phyloP scores from a whole-genome alignment of 2,329 filamentous ascomycete genomes.

The Aspergillus puulaauensis region DNA sequence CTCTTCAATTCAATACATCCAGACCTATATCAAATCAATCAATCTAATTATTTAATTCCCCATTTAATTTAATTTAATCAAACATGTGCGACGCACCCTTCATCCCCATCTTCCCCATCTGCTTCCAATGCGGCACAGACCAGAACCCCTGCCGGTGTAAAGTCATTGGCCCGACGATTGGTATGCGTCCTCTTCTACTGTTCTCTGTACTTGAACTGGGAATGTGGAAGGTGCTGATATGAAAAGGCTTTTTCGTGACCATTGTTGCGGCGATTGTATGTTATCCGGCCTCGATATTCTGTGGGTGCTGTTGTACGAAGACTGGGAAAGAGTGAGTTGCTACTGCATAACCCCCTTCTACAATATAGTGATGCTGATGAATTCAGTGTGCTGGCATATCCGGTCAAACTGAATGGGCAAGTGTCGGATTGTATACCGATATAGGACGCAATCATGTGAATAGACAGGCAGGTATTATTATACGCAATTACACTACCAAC shows the following conservation, averaged over 20 bases:
- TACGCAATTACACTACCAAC: constrained; percentile 2
- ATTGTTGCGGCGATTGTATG: constrained; percentile 55
- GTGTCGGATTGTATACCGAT: constrained; percentile 51
- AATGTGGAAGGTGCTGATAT: not conserved
- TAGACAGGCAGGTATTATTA: not conserved
- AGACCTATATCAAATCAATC: not conserved
- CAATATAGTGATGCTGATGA: not conserved
- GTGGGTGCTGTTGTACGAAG: constrained; percentile 57
- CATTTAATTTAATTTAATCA: too few species aligned
- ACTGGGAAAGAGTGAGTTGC: constrained; percentile 52
- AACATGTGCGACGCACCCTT: constrained; percentile 40
- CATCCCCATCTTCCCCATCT: constrained; percentile 52
- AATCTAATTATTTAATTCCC: not conserved
- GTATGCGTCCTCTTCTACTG: constrained; percentile 25
- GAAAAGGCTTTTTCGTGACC: constrained; percentile 44
- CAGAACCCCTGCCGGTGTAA: constrained; percentile 60
- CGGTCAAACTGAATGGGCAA: constrained; percentile 52
- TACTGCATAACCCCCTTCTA: not conserved
- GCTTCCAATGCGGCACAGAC: constrained; percentile 57
- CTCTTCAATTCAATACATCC: not conserved
- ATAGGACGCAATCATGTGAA: constrained; percentile 1
- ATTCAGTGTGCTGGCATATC: constrained; percentile 50
- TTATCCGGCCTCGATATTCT: constrained; percentile 56
- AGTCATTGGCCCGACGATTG: constrained; percentile 56
- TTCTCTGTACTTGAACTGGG: not conserved